Conservation (phyloP, 2,329 filamentous ascomycete species). For the Aspergillus neoniger region DNA sequence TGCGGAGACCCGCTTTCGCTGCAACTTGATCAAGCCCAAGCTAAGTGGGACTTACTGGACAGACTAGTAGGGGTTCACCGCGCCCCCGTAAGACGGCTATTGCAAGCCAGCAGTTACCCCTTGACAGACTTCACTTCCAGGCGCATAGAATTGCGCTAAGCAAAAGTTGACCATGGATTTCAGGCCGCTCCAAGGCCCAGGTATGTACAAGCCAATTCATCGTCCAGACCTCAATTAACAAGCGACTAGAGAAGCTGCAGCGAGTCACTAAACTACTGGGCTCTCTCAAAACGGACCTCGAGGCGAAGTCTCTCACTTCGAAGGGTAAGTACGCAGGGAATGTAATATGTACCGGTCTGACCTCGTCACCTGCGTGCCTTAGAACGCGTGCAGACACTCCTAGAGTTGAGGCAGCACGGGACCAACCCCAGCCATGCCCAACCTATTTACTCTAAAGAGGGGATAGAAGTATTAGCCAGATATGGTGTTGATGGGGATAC, state of each 20-base stretch:
- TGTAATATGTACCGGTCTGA: background rate
- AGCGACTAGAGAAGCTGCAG: conserved; percentile 63
- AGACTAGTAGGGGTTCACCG: background rate
- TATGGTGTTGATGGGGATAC: conserved; percentile 72
- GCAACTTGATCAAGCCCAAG: background rate
- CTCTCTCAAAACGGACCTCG: conserved; percentile 63
- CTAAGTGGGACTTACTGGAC: background rate
- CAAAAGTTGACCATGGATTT: conserved; percentile 25
- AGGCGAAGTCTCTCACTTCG: conserved; percentile 59
- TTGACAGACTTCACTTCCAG: background rate
- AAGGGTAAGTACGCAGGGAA: conserved; percentile 54
- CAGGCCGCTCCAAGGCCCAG: conserved; percentile 29
- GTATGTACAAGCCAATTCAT: conserved; percentile 20
- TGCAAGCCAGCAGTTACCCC: background rate
- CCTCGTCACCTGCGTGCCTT: conserved; percentile 10
- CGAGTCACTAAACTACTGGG: conserved; percentile 67
- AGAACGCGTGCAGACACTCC: conserved; percentile 48
- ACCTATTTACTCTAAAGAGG: conserved; percentile 82
- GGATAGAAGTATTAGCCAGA: conserved; percentile 69
- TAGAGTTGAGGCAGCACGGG: conserved; percentile 75
- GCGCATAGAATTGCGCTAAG: background rate
- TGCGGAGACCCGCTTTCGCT: background rate
- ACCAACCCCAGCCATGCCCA: conserved; percentile 71
- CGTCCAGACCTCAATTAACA: background rate
- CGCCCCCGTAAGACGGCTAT: background rate